Percentiles rank a stretch among this genome's conserved stretches.
These are phyloP conservation scores for Citrus mangshanensis DNA, from an alignment of 345 rosid genomes.

Conservation along the genomic window DNA sequence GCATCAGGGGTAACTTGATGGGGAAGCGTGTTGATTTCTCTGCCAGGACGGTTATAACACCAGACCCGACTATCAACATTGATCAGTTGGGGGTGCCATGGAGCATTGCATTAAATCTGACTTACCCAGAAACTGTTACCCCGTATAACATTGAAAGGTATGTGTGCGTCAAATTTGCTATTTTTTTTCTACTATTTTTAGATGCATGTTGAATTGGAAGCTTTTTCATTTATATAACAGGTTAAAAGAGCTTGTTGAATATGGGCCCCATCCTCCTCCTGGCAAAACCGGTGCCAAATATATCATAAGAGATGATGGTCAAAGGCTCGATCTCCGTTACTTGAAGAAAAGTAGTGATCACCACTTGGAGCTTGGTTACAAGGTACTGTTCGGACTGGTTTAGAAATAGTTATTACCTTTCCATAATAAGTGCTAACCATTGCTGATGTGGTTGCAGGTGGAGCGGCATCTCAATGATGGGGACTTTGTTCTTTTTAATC, in stretches of 20 bases:
- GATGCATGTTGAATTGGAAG: not conserved
- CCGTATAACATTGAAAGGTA: conserved; percentile 96
- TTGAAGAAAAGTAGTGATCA: conserved; percentile 98
- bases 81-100: conserved; percentile 97
- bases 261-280: conserved; percentile 98
- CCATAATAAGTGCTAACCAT: not conserved
- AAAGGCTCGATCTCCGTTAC: conserved; percentile 95
- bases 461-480: conserved; percentile 95
- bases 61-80: conserved; percentile 94
- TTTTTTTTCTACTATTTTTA: not conserved
- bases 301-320: conserved; percentile 97
- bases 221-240: conserved; percentile 30
- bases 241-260: conserved; percentile 90
- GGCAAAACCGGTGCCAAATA: conserved; percentile 97
- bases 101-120: conserved; percentile 94
- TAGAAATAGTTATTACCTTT: not conserved
- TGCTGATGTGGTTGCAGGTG: conserved; percentile 52
- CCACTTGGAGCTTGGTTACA: conserved; percentile 97
- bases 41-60: conserved; percentile 96
- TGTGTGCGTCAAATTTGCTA: not conserved
- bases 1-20: conserved; percentile 95
- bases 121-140: conserved; percentile 95
- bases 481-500: conserved; percentile 88
- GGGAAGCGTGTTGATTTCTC: conserved; percentile 99
- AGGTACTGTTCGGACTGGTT: conserved; percentile 30